These are phyloP conservation scores for Jimgerdemannia lactiflua DNA, from an alignment of 192 early-diverging fungal genomes.

Conservation along the genomic window DNA sequence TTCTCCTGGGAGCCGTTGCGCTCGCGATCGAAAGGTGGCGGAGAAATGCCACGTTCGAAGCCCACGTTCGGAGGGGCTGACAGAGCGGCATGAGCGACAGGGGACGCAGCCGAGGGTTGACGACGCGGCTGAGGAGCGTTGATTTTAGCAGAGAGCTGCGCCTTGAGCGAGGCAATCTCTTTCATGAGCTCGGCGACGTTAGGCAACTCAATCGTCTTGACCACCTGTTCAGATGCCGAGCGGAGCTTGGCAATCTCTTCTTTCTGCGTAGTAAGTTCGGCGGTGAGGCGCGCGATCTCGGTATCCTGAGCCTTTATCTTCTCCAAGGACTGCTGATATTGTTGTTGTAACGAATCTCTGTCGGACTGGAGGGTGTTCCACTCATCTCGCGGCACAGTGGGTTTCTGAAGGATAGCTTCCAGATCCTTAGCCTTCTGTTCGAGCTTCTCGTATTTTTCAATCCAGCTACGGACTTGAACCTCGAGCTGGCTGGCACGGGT, in stretches of 20 bases:
- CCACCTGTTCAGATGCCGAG: conserved; percentile 26
- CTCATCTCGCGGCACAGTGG: conserved; percentile 61
- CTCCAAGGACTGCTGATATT: conserved; percentile 55
- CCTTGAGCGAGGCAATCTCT: conserved; percentile 66
- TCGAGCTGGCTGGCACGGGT: conserved; percentile 62
- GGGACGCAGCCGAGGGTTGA: conserved; percentile 9
- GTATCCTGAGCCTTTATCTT: conserved; percentile 60
- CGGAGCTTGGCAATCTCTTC: conserved; percentile 65
- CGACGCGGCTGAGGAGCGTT: conserved; percentile 37
- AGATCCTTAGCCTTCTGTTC: conserved; percentile 53
- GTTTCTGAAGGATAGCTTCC: conserved; percentile 44
- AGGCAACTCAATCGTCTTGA: conserved; percentile 58
- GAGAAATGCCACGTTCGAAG: background rate
- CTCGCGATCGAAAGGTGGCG: background rate
- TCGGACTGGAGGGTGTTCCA: conserved; percentile 52
- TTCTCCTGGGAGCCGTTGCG: conserved; percentile 52
- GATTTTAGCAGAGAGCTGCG: conserved; percentile 68
- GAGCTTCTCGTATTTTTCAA: conserved; percentile 68
- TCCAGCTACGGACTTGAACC: conserved; percentile 60
- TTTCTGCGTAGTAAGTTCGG: conserved; percentile 52
- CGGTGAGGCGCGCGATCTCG: conserved; percentile 56
- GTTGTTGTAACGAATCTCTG: conserved; percentile 55
- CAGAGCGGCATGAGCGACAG: background rate
- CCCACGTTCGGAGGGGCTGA: background rate
- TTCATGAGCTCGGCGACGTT: conserved; percentile 61